Conservation (phyloP, 768 basidiomycete species). For the Auricularia sp. region DNA sequence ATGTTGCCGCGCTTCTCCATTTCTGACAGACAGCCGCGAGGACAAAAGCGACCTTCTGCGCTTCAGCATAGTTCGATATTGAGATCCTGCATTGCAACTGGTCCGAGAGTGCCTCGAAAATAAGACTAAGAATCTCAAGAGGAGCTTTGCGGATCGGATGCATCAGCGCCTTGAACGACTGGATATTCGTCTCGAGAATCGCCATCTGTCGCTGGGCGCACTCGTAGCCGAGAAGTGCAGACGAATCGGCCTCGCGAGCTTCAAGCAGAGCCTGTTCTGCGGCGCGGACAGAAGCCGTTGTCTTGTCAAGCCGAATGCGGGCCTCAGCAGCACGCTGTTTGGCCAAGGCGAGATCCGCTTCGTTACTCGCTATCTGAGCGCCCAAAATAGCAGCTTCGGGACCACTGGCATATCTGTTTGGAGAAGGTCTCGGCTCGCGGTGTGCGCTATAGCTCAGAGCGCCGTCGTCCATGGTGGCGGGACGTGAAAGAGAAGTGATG, state of each 20-base stretch:
- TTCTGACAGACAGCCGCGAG: not conserved
- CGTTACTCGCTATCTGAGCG: too few species aligned
- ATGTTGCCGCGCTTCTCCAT: not conserved
- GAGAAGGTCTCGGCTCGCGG: too few species aligned
- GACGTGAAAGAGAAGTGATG: too few species aligned
- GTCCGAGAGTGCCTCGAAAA: not conserved
- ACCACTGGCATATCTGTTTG: too few species aligned
- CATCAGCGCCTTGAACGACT: not conserved
- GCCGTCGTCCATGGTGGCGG: too few species aligned
- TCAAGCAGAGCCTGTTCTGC: not conserved
- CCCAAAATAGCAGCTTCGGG: too few species aligned
- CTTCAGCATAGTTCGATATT: not conserved
- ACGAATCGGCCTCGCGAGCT: not conserved
- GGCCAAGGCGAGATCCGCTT: too few species aligned
- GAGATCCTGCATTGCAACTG: not conserved
- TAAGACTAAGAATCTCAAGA: not conserved
- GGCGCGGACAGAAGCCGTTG: too few species aligned
- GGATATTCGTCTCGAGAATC: not conserved
- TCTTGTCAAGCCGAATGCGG: too few species aligned
- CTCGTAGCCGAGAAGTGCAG: not conserved
- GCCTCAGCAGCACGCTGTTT: too few species aligned
- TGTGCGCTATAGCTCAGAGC: too few species aligned
- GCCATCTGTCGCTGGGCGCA: not conserved
- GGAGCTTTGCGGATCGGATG: not conserved
- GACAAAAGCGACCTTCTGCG: not conserved